Evolutionary conservation across 495 filamentous ascomycete genomes (phyloP).

Genomic region (Echria macrotheca): DNA sequence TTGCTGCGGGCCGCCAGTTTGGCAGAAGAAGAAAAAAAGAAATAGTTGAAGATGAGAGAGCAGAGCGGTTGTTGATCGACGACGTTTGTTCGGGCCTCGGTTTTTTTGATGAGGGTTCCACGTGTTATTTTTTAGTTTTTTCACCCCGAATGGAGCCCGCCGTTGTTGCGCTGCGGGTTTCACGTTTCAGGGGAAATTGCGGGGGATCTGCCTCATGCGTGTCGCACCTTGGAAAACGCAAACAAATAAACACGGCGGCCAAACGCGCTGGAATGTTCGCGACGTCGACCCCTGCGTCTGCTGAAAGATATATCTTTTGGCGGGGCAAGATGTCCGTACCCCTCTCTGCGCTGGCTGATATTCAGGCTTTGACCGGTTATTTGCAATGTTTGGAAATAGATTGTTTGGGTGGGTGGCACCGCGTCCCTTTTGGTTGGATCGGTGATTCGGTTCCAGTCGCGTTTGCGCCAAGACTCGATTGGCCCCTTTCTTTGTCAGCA

Average conservation of each 20-base stretch:
- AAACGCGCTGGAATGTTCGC: background rate
- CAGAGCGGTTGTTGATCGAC: background rate
- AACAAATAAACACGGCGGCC: background rate
- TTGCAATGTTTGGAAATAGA: background rate
- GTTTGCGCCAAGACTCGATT: background rate
- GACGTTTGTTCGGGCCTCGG: too few relatives aligned
- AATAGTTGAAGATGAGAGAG: background rate
- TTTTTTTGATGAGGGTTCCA: too few relatives aligned
- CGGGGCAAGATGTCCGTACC: background rate
- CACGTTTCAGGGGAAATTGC: constrained; percentile 6
- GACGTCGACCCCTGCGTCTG: background rate
- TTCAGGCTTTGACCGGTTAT: background rate
- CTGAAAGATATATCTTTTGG: background rate
- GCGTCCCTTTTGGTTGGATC: background rate
- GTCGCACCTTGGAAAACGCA: constrained; percentile 1
- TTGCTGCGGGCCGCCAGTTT: background rate
- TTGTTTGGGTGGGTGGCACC: background rate
- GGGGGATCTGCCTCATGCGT: constrained; percentile 2
- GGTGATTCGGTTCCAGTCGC: background rate
- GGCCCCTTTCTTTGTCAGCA: background rate
- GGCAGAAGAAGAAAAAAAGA: background rate
- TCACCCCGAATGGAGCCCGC: too few relatives aligned
- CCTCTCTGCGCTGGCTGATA: background rate
- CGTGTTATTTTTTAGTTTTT: too few relatives aligned
- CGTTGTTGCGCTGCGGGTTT: too few relatives aligned